These are phyloP conservation scores for Huiozyma sinensis DNA, from an alignment of 805 yeast genomes.

Conservation along the genomic window DNA sequence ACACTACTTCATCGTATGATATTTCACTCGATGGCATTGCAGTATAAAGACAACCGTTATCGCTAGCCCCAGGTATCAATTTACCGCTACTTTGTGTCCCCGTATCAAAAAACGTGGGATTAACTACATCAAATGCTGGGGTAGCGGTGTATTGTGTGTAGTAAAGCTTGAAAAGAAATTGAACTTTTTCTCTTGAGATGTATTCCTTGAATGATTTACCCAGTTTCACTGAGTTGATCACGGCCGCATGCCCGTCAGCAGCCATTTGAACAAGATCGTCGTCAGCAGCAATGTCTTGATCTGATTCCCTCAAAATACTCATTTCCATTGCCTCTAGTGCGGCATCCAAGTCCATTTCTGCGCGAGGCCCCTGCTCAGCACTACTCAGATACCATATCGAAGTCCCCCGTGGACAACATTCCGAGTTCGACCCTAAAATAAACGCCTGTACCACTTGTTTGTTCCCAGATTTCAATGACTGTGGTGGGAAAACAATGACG, in stretches of 20 bases:
- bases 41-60: conserved; percentile 39
- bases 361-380: conserved; percentile 56
- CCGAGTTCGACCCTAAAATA: conserved; percentile 79
- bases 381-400: conserved; percentile 86
- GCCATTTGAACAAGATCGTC: conserved; percentile 45
- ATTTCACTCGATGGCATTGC: conserved; percentile 76
- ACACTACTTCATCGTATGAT: conserved; percentile 82
- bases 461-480: conserved; percentile 58
- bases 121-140: conserved; percentile 45
- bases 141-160: conserved; percentile 49
- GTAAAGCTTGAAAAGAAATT: conserved; percentile 48
- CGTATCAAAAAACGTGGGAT: conserved; percentile 29
- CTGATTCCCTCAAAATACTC: conserved; percentile 70
- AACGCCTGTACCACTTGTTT: conserved; percentile 71
- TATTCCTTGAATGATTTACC: conserved; percentile 81
- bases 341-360: conserved; percentile 65
- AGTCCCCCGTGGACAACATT: conserved; percentile 78
- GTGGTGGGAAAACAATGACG: conserved; percentile 86
- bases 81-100: conserved; percentile 5
- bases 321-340: conserved; percentile 75
- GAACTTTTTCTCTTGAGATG: conserved; percentile 66
- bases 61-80: conserved; percentile 32
- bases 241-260: conserved; percentile 48
- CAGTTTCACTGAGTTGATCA: conserved; percentile 69
- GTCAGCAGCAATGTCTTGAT: conserved; percentile 43